Evolutionary conservation across 2,329 filamentous ascomycete species (phyloP).

Genomic region (Aschersonia sp.): DNA sequence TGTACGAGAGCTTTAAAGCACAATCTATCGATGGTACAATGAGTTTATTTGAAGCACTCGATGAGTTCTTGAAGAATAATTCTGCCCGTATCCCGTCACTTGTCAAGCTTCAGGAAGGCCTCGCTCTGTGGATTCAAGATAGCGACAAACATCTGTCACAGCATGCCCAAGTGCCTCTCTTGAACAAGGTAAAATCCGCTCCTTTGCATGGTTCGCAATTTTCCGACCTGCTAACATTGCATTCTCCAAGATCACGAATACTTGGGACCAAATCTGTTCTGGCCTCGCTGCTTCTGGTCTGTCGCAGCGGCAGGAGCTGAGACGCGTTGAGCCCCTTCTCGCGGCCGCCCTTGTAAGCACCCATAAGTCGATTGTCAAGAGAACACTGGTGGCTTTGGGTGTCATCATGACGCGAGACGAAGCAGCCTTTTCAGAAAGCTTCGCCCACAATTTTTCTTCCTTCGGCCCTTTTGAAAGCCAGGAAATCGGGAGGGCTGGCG

Average conservation of each 20-base stretch:
- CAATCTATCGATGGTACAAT: conserved; percentile 9
- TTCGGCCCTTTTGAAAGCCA: conserved; percentile 27
- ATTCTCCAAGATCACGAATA: neutral
- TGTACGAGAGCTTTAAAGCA: conserved; percentile 30
- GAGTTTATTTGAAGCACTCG: conserved; percentile 10
- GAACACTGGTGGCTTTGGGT: conserved; percentile 49
- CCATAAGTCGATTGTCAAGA: conserved; percentile 38
- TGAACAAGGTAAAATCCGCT: neutral
- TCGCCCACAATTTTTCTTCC: conserved; percentile 47
- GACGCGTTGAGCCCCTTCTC: conserved; percentile 37
- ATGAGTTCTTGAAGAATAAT: conserved; percentile 20
- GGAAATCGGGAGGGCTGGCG: neutral
- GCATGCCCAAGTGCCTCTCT: conserved; percentile 25
- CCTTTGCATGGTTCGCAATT: no score
- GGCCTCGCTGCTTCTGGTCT: conserved; percentile 20
- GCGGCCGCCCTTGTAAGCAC: conserved; percentile 43
- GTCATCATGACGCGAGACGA: conserved; percentile 46
- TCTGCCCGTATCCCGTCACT: neutral
- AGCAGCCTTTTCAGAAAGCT: conserved; percentile 47
- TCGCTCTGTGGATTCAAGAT: conserved; percentile 52
- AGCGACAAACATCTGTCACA: conserved; percentile 22
- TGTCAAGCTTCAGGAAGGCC: conserved; percentile 39
- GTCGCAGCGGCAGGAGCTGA: conserved; percentile 29
- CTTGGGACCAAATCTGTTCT: conserved; percentile 36
- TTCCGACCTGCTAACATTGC: conserved; percentile 11